Percentiles rank a stretch among this genome's conserved stretches.
Conservation (phyloP, 2,329 filamentous ascomycete genomes). For the Fusarium pseudoanthophilum region DNA sequence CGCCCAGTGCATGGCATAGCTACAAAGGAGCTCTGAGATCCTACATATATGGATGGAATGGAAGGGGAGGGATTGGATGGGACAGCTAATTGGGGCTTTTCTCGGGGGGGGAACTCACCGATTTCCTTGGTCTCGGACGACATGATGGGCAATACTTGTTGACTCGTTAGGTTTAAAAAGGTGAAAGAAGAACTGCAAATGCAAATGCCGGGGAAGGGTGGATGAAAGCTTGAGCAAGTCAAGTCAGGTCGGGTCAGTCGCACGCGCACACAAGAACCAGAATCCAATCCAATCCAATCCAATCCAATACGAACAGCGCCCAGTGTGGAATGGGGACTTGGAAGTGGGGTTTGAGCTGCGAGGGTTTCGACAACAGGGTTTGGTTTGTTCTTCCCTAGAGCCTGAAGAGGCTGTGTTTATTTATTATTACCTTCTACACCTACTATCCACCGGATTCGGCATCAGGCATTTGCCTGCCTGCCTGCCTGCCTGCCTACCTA, state of each 20-base stretch:
- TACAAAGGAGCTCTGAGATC: constrained; percentile 5
- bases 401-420: not conserved
- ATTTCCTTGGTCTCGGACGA: constrained; percentile 59
- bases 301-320: constrained; percentile 27
- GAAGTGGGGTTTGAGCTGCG: constrained; percentile 41
- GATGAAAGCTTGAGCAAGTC: constrained; percentile 41
- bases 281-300: constrained; percentile 6
- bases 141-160: constrained; percentile 52
- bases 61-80: not conserved
- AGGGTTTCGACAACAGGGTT: constrained; percentile 42
- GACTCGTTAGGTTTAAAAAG: constrained; percentile 30
- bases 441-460: not conserved
- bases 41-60: not conserved
- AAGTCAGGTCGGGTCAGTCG: constrained; percentile 39
- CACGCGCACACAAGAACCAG: constrained; percentile 30
- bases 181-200: constrained; percentile 37
- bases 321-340: constrained; percentile 30
- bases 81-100: constrained; percentile 3
- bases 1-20: constrained; percentile 9
- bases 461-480: not conserved
- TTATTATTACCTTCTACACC: not conserved
- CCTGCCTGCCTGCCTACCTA: too few relatives aligned
- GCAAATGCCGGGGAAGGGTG: constrained; percentile 32
- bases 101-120: constrained; percentile 49
- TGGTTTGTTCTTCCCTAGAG: not conserved